Percentiles rank a stretch among this genome's conserved stretches.
Conservation (phyloP, 371 early-diverging fungal species). For the Smittium culicis region DNA sequence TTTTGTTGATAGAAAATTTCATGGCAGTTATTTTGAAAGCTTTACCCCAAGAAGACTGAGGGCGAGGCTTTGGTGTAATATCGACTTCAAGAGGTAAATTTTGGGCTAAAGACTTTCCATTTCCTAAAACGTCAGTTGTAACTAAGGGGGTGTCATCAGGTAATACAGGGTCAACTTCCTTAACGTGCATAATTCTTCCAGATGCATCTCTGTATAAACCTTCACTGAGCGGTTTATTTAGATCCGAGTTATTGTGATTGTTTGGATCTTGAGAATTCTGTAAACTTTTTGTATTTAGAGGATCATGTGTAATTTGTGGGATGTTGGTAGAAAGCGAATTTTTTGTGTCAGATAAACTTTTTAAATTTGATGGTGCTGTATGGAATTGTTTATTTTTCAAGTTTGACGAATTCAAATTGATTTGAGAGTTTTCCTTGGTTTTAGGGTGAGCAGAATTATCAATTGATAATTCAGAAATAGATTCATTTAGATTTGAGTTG, state of each 20-base stretch:
- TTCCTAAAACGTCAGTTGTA: conserved; percentile 29
- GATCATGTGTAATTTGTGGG: background rate
- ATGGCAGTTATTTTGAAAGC: background rate
- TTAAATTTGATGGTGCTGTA: no score
- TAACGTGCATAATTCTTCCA: conserved; percentile 30
- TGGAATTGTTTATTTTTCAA: no score
- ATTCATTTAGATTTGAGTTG: background rate
- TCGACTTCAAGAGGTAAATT: background rate
- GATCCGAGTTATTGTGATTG: no score
- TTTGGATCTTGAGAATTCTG: no score
- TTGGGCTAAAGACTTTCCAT: conserved; percentile 14
- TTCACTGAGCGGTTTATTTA: background rate
- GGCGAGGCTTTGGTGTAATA: background rate
- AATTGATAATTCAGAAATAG: background rate
- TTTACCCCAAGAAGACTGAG: background rate
- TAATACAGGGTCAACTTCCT: conserved; percentile 25
- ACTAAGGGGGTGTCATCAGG: conserved; percentile 26
- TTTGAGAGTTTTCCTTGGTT: background rate
- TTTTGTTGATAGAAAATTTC: background rate
- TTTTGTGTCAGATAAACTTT: no score
- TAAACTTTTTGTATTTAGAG: no score
- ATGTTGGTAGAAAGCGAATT: background rate
- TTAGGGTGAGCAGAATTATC: background rate
- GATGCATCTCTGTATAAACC: conserved; percentile 25
- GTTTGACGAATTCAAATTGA: background rate